These are phyloP conservation scores for Wickerhamiella spandovensis DNA, from an alignment of 805 yeast species.

Conservation along the genomic window DNA sequence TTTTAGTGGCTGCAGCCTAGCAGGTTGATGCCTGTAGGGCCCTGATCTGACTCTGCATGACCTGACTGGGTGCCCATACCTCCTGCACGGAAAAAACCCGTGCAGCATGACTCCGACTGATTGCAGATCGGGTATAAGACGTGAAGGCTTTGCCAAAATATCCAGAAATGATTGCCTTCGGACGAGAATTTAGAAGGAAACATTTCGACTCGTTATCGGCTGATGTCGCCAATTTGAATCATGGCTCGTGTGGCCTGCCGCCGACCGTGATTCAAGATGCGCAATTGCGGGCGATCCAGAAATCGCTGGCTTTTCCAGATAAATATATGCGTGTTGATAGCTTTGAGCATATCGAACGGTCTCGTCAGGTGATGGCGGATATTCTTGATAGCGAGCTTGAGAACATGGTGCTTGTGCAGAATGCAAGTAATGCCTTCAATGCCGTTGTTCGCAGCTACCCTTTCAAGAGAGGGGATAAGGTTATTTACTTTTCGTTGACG, in stretches of 20 bases:
- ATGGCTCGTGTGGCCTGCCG: no score
- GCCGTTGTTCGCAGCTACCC: constrained; percentile 42
- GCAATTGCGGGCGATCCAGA: constrained; percentile 22
- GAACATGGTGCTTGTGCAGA: constrained; percentile 40
- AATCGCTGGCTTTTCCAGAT: constrained; percentile 35
- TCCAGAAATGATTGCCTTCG: constrained; percentile 42
- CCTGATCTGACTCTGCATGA: no score
- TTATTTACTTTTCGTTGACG: constrained; percentile 36
- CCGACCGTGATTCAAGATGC: constrained; percentile 36
- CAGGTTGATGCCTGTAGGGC: no score
- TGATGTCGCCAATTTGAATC: constrained; percentile 47
- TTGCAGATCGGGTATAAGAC: no score
- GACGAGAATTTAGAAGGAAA: constrained; percentile 34
- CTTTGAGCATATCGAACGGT: constrained; percentile 11
- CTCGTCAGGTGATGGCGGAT: constrained; percentile 27
- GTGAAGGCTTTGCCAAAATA: constrained; percentile 12
- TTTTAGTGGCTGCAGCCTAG: no score
- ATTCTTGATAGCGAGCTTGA: constrained; percentile 36
- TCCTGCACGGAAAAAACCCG: no score
- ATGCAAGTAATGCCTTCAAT: constrained; percentile 51
- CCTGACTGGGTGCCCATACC: no score
- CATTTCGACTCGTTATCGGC: constrained; percentile 56
- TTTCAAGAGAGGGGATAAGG: constrained; percentile 37
- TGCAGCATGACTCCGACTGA: no score
- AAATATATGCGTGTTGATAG: constrained; percentile 25